phyloP scores from a whole-genome alignment of 345 rosid species.

The Eucalyptus coolabah region DNA sequence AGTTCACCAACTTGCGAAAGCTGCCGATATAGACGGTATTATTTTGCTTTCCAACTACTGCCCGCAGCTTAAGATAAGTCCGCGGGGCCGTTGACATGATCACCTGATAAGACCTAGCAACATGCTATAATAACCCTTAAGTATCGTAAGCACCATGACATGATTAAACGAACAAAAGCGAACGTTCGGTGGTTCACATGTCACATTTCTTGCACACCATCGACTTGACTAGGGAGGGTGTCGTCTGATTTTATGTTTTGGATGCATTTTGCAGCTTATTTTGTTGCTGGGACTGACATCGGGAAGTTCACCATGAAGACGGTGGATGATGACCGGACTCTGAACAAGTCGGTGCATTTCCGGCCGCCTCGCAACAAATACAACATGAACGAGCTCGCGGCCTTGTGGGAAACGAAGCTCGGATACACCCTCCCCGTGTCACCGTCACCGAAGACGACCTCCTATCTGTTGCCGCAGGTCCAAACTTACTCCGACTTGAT shows the following conservation, averaged over 20 bases:
- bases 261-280: slow-evolving; percentile 33
- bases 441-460: slow-evolving; percentile 39
- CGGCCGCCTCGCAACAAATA: slow-evolving; percentile 37
- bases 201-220: not conserved
- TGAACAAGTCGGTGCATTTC: slow-evolving; percentile 52
- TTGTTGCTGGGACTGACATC: slow-evolving; percentile 53
- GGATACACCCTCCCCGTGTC: slow-evolving; percentile 37
- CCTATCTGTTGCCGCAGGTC: slow-evolving; percentile 46
- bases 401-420: slow-evolving; percentile 55
- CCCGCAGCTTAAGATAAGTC: not conserved
- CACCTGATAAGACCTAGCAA: not conserved
- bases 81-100: not conserved
- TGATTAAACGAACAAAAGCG: not conserved
- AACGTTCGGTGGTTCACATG: not conserved
- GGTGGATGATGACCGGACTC: slow-evolving; percentile 37
- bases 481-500: not conserved
- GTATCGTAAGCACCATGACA: not conserved
- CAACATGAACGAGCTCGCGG: slow-evolving; percentile 60
- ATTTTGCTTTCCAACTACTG: not conserved
- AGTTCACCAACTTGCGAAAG: not conserved
- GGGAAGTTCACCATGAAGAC: slow-evolving; percentile 60
- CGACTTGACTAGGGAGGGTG: not conserved
- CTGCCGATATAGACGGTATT: not conserved
- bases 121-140: not conserved
- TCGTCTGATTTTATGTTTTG: not conserved